Evolutionary conservation across 352 stramenopile genomes (phyloP), one percentile per base, ranked within the genome.

Genomic region (Phytophthora pinifolia): DNA sequence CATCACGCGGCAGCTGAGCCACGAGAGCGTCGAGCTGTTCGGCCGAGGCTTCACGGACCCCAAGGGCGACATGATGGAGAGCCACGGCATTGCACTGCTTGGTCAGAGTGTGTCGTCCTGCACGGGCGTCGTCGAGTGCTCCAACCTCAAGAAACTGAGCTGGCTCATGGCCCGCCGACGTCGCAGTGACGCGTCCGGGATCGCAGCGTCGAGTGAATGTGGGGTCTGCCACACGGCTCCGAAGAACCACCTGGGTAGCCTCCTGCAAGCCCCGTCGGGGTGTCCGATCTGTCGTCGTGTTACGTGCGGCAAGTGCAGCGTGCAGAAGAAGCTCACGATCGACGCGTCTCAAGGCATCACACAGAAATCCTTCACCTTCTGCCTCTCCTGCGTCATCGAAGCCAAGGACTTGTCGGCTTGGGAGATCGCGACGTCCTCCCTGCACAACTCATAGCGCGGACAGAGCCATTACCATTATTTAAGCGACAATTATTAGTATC

Each of bases 141-240:
- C 69, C 3, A 65, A 83, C 47, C 66, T 78, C 13, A 87, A 87
- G 61, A 87, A 87, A 41, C 58, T 87, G n/a, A 67, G 52, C 22
- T 83, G 67, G 60, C 46, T 87, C 36, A 79, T 82, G 65, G 25
- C 59, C 14, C 37, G 41, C 9, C 51, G 57, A 32, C 56, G 51
- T 14, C 39, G 57, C 27, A 62, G 39, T 35, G 41, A 74, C 31
- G 34, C 59, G 27, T 39, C 30, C 17, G 37, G 48, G 4, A 58
- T 72, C 13, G 18, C 33, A 10, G 14, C 54, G 29, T 20, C 37
- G 13, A 62, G 32, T 20, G 62, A 59, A 30, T 76, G 67, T 38
- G 46, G 53, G 32, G 59, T 67, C 10, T 76, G 67, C 55, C 36
- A 60, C 15, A 70, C 65, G 52, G 27, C 47, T 0, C 45, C 69